Evolutionary conservation across 2,329 filamentous ascomycete genomes (phyloP).

Genomic region (Ophiognomonia clavigignenti-juglandacearum): DNA sequence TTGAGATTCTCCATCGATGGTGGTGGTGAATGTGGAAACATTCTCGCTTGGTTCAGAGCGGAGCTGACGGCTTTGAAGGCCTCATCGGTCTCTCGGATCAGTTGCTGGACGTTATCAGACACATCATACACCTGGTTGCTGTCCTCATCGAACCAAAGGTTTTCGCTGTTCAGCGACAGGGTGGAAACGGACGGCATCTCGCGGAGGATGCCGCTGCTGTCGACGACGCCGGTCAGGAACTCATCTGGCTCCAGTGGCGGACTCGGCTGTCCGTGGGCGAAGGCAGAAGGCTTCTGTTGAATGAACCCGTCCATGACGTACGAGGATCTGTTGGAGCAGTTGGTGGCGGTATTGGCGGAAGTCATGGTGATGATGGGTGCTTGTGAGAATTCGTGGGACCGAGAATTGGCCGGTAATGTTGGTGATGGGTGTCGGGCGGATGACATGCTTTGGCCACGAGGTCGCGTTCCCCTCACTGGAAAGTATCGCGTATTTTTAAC

Average conservation of each 20-base stretch:
- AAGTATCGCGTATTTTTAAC: too few species aligned
- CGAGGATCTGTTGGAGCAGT: neutral
- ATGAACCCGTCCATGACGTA: slow-evolving; percentile 1
- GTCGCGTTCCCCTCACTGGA: neutral
- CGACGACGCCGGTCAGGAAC: neutral
- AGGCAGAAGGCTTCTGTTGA: slow-evolving; percentile 1
- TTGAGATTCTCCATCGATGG: slow-evolving; percentile 2
- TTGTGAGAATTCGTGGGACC: neutral
- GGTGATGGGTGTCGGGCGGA: slow-evolving; percentile 3
- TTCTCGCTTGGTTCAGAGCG: slow-evolving; percentile 34
- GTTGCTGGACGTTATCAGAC: slow-evolving; percentile 36
- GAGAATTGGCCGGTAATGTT: neutral
- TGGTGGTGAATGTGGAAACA: slow-evolving; percentile 20
- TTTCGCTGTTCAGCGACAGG: slow-evolving; percentile 1
- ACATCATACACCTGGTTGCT: slow-evolving; percentile 14
- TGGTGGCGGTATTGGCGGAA: neutral
- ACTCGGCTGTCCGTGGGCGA: slow-evolving; percentile 7
- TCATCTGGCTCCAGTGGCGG: slow-evolving; percentile 4
- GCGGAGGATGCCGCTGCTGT: neutral
- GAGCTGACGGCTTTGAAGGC: slow-evolving; percentile 42
- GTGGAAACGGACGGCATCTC: slow-evolving; percentile 3
- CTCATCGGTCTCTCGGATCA: slow-evolving; percentile 45
- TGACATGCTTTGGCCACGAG: neutral
- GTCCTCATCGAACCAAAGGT: neutral
- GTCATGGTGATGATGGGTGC: slow-evolving; percentile 7